Base-by-base conservation (phyloP, 345 rosid species). In the Trapa incisa region DNA sequence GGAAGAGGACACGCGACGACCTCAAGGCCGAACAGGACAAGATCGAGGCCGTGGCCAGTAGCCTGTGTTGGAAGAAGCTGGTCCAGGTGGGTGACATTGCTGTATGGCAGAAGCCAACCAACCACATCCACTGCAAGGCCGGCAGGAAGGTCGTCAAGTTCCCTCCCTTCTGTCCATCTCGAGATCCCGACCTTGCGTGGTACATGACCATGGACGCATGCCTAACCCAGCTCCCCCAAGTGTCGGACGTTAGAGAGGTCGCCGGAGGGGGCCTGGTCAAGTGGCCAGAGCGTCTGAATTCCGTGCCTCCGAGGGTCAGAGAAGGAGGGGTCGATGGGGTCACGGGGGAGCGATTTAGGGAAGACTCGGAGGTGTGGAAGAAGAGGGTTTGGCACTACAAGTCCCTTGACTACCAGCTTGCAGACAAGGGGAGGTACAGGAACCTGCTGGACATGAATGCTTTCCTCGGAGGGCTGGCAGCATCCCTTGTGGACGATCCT, bases 371-470 rank as follows among this genome's bases (percentile, higher is more conserved):
- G 79, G 68, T 88, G 32, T 93, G 99, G 97, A 83, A 74, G 75
- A 75, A 69, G 70, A 86, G 99, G 68, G 85, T 86, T 5, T 79
- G 78, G 4, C 70, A 88, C 77, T 91, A 93, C 84, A 93, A 87
- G 86, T 66, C 52, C 1, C 60, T 93, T 68, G 92, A 87, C 71
- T 61, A 76, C 61, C 95, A 86, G 67, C 68, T 93, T 12, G 89
- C 87, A 10, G 80, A 86, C 63, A 62, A 37, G 16, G 97, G 95
- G n/a, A 81, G 91, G 65, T 93, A 88, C 75, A 77, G 98, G n/a
- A 93, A 90, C 74, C 64, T 93, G 78, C 84, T 93, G 15, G 98
- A 90, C 62, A 93, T 93, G 98, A 88, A 88, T 37, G 78, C 96
- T 35, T 45, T 79, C 65, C 68, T 90, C 64, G 97, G 97, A 64